Base-by-base conservation (phyloP, 495 filamentous ascomycete genomes). In the Tuber melanosporum region DNA sequence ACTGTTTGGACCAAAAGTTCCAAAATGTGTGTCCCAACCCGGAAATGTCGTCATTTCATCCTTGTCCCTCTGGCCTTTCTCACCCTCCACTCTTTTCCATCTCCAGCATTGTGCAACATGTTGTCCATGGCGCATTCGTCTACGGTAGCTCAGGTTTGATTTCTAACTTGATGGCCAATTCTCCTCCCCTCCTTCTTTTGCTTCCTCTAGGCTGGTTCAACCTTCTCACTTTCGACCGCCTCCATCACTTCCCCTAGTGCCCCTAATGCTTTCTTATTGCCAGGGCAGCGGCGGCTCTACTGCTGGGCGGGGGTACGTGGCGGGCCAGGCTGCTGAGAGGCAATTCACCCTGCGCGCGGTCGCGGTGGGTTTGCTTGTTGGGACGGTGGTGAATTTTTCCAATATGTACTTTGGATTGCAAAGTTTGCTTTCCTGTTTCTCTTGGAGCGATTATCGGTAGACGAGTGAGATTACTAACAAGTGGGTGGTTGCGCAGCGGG, bases 401-500 rank as follows among this genome's bases (percentile, higher is more conserved):
- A 98, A 98, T 84, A 97, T 93, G 87, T 99, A 98, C 83, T 99
- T 98, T 82, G 96, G 96, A 19, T 87, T 99, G 42, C 96, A 99
- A 84, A 98, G 82, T 81, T 52, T 82, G 82, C 78, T 72, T 41
- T 52, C 66, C 41, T 39, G 10, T 44, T 70, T 49, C 19, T 47
- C n/a, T 5, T 8, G 26, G 57, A 66, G 57, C 32, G 57, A 32
- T 32, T 26, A 26, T 36, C 4, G 57, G 74, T 66, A 69, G 3
- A 72, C 44, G 26, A 26, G 36, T 41, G 39, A 73, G 70, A 62
- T 47, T 47, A n/a, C 75, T 80, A 32, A 81, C 74, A 4, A 45
- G 45, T 26, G 44, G 10, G 36, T 32, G 2, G 22, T 62, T 74
- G 66, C 19, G 73, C 46, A 83, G 82, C 95, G 5, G 96, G 96